Base-by-base conservation (phyloP, 306 rosid genomes). In the Echinosophora koreensis region DNA sequence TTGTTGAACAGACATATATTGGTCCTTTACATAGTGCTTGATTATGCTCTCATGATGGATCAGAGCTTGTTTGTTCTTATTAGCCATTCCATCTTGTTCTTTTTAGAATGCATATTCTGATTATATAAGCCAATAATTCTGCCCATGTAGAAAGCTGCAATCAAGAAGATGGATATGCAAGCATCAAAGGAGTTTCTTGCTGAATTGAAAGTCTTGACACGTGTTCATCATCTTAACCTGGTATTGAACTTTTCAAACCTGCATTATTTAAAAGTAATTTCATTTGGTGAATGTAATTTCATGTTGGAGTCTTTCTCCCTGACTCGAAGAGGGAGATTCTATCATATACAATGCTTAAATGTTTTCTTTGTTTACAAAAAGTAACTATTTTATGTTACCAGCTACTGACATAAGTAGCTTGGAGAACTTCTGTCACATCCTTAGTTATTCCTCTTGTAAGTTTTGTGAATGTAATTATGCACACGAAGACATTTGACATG, bases 91-190 rank as follows among this genome's bases (percentile, higher is more conserved):
- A 18, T 66, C 27, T 74, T 66, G 65, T 72, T 52, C 54, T 15
- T 71, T 16, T 76, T 22, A 35, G 8, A 74, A 59, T 66, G 63
- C 69, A 52, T 73, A 50, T 77, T 70, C 73, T 80, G 58, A 35
- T 76, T 41, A 57, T 72, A 68, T 77, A 27, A 62, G 59, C 60
- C 69, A 52, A 59, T 80, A 61, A 62, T 38, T 76, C 62, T 81
- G 18, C 32, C 61, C 35, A 3, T 81, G 81, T 86, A 94, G 97
- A 94, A 86, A 89, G 97, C 97, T 47, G 98, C 98, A 69, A 89
- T 94, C 81, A 94, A 94, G 92, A 94, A 92, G 92, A 94, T 94
- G 98, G 97, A 92, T 71, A 92, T 90, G 97, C 96, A 89, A 78
- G 98, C 98, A 81, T 55, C 98, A 18, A 92, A 78, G 74, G 98